Conservation (phyloP, 768 basidiomycete genomes). For the Mycena floridula region DNA sequence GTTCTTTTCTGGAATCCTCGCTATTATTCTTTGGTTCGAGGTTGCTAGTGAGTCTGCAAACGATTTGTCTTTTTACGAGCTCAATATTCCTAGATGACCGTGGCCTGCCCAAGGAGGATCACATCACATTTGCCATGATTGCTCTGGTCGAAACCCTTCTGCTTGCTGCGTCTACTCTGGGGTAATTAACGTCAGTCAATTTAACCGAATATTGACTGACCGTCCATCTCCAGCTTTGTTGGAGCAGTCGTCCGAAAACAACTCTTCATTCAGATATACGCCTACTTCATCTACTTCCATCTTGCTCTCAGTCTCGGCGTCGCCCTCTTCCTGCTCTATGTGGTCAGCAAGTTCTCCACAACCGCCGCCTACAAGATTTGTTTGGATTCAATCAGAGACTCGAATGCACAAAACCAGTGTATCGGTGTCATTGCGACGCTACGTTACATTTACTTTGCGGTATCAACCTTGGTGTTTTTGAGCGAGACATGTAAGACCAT, state of each 20-base stretch:
- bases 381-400: conserved; percentile 33
- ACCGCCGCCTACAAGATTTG: conserved; percentile 40
- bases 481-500: conserved; percentile 50
- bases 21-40: conserved; percentile 57
- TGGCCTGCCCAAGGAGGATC: conserved; percentile 30
- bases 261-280: conserved; percentile 48
- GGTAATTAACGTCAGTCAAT: conserved; percentile 31
- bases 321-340: conserved; percentile 44
- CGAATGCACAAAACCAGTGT: conserved; percentile 39
- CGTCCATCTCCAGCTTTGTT: conserved; percentile 37
- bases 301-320: conserved; percentile 49
- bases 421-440: conserved; percentile 32
- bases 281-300: conserved; percentile 52
- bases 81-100: neutral
- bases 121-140: conserved; percentile 39
- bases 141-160: conserved; percentile 50
- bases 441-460: conserved; percentile 38
- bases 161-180: conserved; percentile 46
- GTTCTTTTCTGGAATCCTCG: conserved; percentile 46
- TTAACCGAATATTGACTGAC: neutral
- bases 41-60: conserved; percentile 39
- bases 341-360: conserved; percentile 39
- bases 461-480: conserved; percentile 38
- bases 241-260: conserved; percentile 62
- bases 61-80: neutral